These are phyloP conservation scores for Rhododendron griersonianum DNA, from an alignment of 148 eudicot genomes.

Conservation along the genomic window DNA sequence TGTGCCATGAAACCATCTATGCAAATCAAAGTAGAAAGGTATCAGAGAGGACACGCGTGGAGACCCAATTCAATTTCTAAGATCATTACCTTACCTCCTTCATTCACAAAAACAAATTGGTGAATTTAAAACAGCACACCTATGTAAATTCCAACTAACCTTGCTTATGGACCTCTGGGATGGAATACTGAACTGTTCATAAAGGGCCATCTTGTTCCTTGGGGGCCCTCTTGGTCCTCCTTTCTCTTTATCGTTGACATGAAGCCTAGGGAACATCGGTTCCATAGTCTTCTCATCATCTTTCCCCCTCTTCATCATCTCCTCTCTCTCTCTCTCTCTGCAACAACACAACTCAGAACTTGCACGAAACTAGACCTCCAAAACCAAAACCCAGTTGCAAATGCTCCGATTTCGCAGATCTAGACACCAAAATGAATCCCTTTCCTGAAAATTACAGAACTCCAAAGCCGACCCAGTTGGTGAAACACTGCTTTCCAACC, in stretches of 20 bases:
- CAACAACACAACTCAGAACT: background rate
- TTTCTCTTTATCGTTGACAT: constrained; percentile 85
- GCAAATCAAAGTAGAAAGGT: background rate
- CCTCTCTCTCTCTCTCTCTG: background rate
- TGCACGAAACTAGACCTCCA: background rate
- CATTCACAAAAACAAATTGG: background rate
- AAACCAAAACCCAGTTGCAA: background rate
- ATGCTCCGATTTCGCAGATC: background rate
- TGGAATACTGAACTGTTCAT: constrained; percentile 83
- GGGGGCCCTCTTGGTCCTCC: constrained; percentile 98
- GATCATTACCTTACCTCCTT: background rate
- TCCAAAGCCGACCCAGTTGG: constrained; percentile 9
- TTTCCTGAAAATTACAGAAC: background rate
- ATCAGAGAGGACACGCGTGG: background rate
- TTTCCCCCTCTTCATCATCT: constrained; percentile 66
- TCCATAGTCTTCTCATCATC: constrained; percentile 61
- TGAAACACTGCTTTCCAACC: background rate
- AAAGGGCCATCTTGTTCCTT: constrained; percentile 94
- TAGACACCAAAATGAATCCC: background rate
- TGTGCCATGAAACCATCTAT: background rate
- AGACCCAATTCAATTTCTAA: no score
- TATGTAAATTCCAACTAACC: constrained; percentile 26
- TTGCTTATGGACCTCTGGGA: constrained; percentile 60
- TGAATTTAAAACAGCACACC: background rate
- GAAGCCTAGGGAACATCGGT: constrained; percentile 90